Base-by-base conservation (phyloP, 2,329 filamentous ascomycete species). In the Zymoseptoria tritici region DNA sequence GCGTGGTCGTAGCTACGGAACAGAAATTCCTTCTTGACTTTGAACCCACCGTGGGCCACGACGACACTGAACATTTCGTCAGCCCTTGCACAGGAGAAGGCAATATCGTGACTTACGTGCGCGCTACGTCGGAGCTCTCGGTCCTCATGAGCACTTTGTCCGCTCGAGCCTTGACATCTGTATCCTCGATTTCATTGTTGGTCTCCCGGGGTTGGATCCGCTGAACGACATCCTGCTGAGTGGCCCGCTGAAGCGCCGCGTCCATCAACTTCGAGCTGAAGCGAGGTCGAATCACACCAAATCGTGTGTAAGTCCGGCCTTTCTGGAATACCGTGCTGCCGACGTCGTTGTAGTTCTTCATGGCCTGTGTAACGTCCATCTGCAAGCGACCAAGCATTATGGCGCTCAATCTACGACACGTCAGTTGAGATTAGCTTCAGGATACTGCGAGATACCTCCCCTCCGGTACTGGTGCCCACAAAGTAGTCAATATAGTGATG, bases 401-500 rank as follows among this genome's bases (percentile, higher is more conserved):
- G 11, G 65, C 66, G 46, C 60, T 67, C 9, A 67, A 51, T 2
- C 57, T 60, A 19, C 49, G 29, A 11, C 3, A 4, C 29, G 16
- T 51, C 11, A n/a, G 51, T 49, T 7, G 8, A 16, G 26, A n/a
- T 22, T 16, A 2, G 49, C 53, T 20, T 22, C 21, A 22, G 21
- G 54, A 21, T 31, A 21, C 13, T 16, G 49, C 13, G 22, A 8
- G 9, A 4, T 9, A 16, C 60, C 50, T 22, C 60, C 55, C 64
- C 66, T 19, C 66, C 65, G 1, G 64, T 67, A 24, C 63, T 66
- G 0, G 66, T 67, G 1, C 66, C 66, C 0, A 56, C 58, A n/a
- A 63, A 56, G 54, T 67, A 68, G 49, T 68, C 66, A 9, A 68
- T 61, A 50, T 67, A 68, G 42, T 68, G 66, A 53, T 62, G 61